Base-by-base conservation (phyloP, 2,329 filamentous ascomycete species). In the Talaromyces islandicus region DNA sequence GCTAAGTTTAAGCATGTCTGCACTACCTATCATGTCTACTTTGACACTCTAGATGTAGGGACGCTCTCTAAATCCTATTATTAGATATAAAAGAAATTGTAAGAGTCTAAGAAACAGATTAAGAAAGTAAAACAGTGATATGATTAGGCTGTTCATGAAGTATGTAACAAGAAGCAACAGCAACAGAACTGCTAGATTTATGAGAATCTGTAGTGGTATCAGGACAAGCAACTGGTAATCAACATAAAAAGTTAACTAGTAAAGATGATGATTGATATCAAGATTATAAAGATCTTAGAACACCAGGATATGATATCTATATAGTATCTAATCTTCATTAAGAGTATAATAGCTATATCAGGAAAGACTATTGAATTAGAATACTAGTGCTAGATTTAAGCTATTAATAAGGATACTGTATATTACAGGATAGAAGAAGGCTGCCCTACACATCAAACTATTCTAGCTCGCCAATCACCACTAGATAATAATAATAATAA, bases 51-150 rank as follows among this genome's bases (percentile, higher is more conserved):
- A 38, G 7, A 10, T 7, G 14, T 10, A 38, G 32, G 10, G 32
- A 3, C 62, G 25, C 68, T 66, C 56, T 62, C 69, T 56, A 68
- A 66, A 60, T 59, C 64, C 50, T 30, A 64, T 19, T 62, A 66
- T 60, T 35, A 58, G 24, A 17, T 64, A 29, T 52, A 25, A 50
- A 54, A 60, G 38, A 65, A 62, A 55, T 59, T 65, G 53, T 58
- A 65, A 57, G 7, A 51, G 35, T 58, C 60, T 32, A 29, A 61
- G 41, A 55, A 65, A 61, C 35, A 50, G 50, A 57, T 53, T 25
- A 35, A 52, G 32, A 43, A 64, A 60, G 62, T 58, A 29, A 64
- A 65, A 52, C 46, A 38, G 54, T 59, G 29, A 52, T 59, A 65
- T 57, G 62, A 66, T 30, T 56, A 50, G 53, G 43, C 63, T 25